These are phyloP conservation scores for Suillus spraguei DNA, from an alignment of 768 basidiomycete species.

Conservation along the genomic window DNA sequence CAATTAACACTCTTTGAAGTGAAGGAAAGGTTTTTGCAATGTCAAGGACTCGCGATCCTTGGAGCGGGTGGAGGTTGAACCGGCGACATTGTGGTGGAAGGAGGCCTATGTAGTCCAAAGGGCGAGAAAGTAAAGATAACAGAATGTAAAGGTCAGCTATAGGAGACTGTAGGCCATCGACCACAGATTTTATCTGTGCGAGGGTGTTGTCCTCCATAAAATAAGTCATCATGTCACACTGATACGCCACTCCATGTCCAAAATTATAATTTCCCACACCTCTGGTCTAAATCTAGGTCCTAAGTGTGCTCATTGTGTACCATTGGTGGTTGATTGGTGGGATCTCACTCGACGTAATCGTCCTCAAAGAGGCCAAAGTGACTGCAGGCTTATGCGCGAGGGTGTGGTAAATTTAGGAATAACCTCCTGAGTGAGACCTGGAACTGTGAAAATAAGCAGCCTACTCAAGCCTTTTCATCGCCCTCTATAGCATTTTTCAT, in stretches of 20 bases:
- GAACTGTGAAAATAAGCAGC: background rate
- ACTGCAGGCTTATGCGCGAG: too few species aligned
- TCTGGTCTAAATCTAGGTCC: too few species aligned
- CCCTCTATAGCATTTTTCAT: slow-evolving; percentile 57
- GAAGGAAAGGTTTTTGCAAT: slow-evolving; percentile 42
- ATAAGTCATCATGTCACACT: too few species aligned
- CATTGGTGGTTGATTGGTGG: too few species aligned
- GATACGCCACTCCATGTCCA: too few species aligned
- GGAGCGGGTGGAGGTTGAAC: slow-evolving; percentile 44
- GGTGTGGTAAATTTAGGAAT: background rate
- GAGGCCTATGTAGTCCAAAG: slow-evolving; percentile 58
- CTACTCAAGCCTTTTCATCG: slow-evolving; percentile 29
- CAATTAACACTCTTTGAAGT: slow-evolving; percentile 68
- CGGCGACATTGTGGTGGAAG: slow-evolving; percentile 58
- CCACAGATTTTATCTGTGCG: slow-evolving; percentile 38
- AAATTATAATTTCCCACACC: too few species aligned
- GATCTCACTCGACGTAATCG: too few species aligned
- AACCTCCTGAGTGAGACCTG: background rate
- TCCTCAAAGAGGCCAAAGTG: too few species aligned
- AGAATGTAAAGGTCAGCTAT: slow-evolving; percentile 53
- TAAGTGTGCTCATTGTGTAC: too few species aligned
- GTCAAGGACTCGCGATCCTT: slow-evolving; percentile 21
- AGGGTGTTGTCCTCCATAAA: slow-evolving; percentile 9
- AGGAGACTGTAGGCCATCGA: slow-evolving; percentile 47
- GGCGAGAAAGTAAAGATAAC: slow-evolving; percentile 56